phyloP scores from a whole-genome alignment of 805 yeast genomes.

The Ogataea neopini region DNA sequence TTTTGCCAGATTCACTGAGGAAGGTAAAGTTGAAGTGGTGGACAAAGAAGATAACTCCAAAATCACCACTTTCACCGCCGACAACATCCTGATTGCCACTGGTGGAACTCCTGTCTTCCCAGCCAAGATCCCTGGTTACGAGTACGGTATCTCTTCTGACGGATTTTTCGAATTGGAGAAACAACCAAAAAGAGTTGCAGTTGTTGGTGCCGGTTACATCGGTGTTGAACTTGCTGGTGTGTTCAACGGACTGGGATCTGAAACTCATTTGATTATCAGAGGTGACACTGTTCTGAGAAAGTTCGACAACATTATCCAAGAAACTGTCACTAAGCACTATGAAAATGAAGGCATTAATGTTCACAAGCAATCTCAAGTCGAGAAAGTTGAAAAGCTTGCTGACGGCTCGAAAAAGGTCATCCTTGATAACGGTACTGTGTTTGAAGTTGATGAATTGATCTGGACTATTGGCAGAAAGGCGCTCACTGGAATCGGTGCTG shows the following conservation, averaged over 20 bases:
- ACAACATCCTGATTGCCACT: conserved; percentile 83
- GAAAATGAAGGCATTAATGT: conserved; percentile 78
- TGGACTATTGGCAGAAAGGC: conserved; percentile 96
- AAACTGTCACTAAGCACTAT: conserved; percentile 78
- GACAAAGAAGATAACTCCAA: conserved; percentile 60
- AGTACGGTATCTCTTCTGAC: conserved; percentile 82
- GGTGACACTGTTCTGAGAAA: conserved; percentile 88
- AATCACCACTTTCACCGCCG: conserved; percentile 62
- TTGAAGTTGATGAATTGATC: conserved; percentile 77
- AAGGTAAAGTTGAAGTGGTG: conserved; percentile 77
- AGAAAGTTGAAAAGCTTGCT: conserved; percentile 47
- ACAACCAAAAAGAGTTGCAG: conserved; percentile 90
- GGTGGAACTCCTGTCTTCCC: conserved; percentile 88
- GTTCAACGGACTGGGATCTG: conserved; percentile 82
- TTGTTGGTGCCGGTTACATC: conserved; percentile 98
- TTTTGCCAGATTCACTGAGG: conserved; percentile 71
- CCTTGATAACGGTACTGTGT: conserved; percentile 40
- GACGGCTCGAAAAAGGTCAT: conserved; percentile 51
- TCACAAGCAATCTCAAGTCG: conserved; percentile 63
- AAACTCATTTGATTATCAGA: conserved; percentile 85
- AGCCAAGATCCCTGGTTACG: conserved; percentile 70
- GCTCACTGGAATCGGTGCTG: conserved; percentile 70
- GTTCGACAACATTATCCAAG: conserved; percentile 81
- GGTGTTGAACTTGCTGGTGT: conserved; percentile 96
- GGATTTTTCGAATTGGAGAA: conserved; percentile 80